Conservation (phyloP, 768 basidiomycete species). For the Suillus bovinus region DNA sequence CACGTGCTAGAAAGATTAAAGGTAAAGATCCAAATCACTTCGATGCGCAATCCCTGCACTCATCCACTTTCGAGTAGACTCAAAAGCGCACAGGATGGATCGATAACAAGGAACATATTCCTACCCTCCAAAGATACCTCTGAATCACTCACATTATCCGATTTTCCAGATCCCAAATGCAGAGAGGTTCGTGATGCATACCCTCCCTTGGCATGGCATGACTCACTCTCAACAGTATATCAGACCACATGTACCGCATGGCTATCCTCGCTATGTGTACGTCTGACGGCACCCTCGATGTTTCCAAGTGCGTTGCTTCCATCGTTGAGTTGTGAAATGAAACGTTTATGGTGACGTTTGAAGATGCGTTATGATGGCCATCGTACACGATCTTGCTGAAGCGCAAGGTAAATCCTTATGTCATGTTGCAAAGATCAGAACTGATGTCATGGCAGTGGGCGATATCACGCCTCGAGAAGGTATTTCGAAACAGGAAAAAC, state of each 20-base stretch:
- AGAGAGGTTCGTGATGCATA: slow-evolving; percentile 59
- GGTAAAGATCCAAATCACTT: slow-evolving; percentile 40
- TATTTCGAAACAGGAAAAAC: slow-evolving; percentile 80
- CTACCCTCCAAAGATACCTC: slow-evolving; percentile 2
- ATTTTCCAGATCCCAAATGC: slow-evolving; percentile 67
- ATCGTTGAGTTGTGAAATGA: not conserved
- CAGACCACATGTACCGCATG: slow-evolving; percentile 99
- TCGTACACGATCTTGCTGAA: slow-evolving; percentile 96
- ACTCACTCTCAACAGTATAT: slow-evolving; percentile 55
- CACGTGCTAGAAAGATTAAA: slow-evolving; percentile 89
- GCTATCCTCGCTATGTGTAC: slow-evolving; percentile 89
- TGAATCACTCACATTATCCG: slow-evolving; percentile 1
- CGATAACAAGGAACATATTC: slow-evolving; percentile 52
- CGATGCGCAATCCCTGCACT: not conserved
- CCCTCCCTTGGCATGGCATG: too few relatives aligned
- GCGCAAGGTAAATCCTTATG: slow-evolving; percentile 69
- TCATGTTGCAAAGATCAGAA: not conserved
- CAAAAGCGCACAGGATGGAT: slow-evolving; percentile 98
- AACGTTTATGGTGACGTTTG: not conserved
- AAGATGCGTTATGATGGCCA: slow-evolving; percentile 85
- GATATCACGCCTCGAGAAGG: slow-evolving; percentile 93
- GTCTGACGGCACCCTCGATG: slow-evolving; percentile 69
- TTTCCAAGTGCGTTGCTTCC: slow-evolving; percentile 59
- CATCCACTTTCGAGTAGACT: slow-evolving; percentile 50
- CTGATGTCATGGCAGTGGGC: slow-evolving; percentile 55